These are phyloP conservation scores for Anastatica hierochuntica DNA, from an alignment of 345 rosid genomes.

Conservation along the genomic window DNA sequence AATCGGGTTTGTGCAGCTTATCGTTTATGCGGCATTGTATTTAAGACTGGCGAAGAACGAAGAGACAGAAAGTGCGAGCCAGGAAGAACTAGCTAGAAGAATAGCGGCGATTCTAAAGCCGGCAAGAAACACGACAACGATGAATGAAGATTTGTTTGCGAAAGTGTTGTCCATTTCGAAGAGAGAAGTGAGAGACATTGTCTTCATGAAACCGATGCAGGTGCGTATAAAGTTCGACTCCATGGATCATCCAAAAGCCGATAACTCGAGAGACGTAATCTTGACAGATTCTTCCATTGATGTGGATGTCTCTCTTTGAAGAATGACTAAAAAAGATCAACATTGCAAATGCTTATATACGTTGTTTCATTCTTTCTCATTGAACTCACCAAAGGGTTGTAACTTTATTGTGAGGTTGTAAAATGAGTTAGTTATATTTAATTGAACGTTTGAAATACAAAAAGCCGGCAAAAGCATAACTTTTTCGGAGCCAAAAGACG, in stretches of 20 bases:
- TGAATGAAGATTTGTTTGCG: constrained; percentile 37
- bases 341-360: neutral
- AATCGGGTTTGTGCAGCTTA: constrained; percentile 39
- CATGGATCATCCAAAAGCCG: constrained; percentile 58
- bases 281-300: constrained; percentile 42
- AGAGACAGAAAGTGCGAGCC: constrained; percentile 26
- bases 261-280: constrained; percentile 46
- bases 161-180: constrained; percentile 43
- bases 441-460: too few species aligned
- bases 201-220: constrained; percentile 61
- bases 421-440: too few species aligned
- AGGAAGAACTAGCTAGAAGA: constrained; percentile 43
- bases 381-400: too few species aligned
- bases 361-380: neutral
- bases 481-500: too few species aligned
- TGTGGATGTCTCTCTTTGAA: constrained; percentile 33
- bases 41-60: constrained; percentile 40
- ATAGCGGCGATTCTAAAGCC: constrained; percentile 40
- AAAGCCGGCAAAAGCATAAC: too few species aligned
- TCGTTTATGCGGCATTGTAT: constrained; percentile 53
- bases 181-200: constrained; percentile 47
- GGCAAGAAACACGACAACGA: constrained; percentile 24
- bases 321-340: neutral
- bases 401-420: too few species aligned
- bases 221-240: constrained; percentile 51